Percentiles rank a stretch among this genome's conserved stretches.
These are phyloP conservation scores for Dothiorella sarmentorum DNA, from an alignment of 2,329 filamentous ascomycete genomes.

Conservation along the genomic window DNA sequence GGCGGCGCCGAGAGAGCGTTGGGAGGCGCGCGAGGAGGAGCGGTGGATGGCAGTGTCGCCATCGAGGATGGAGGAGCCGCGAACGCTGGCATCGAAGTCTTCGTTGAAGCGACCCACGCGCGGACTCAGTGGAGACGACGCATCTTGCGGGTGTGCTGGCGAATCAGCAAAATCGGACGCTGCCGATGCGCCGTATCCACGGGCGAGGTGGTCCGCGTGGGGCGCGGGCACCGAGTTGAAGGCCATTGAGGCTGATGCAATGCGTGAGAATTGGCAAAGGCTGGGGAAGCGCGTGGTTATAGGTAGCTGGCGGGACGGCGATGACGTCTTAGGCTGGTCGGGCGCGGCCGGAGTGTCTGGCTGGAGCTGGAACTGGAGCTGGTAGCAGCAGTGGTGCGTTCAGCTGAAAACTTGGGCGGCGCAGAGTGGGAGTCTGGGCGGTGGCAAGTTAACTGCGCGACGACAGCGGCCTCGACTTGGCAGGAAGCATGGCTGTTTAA, in stretches of 20 bases:
- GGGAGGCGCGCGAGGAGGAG: constrained; percentile 57
- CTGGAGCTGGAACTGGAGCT: constrained; percentile 1
- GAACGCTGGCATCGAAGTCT: constrained; percentile 67
- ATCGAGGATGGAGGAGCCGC: constrained; percentile 62
- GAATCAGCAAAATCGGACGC: constrained; percentile 39
- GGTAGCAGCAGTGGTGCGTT: constrained; percentile 6
- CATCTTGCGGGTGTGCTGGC: constrained; percentile 29
- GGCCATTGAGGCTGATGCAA: constrained; percentile 15
- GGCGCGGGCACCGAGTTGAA: constrained; percentile 35
- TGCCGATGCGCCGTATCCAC: constrained; percentile 28
- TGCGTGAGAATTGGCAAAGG: neutral
- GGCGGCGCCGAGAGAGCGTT: constrained; percentile 41
- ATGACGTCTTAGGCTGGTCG: constrained; percentile 9
- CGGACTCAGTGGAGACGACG: constrained; percentile 37
- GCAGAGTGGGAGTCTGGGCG: neutral
- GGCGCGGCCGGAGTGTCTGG: constrained; percentile 5
- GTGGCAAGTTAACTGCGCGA: constrained; percentile 9
- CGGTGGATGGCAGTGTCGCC: constrained; percentile 53
- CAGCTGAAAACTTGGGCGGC: neutral
- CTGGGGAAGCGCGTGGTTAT: constrained; percentile 2
- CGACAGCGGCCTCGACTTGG: neutral
- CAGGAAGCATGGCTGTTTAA: constrained; percentile 5
- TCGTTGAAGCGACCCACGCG: constrained; percentile 60
- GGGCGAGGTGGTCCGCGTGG: constrained; percentile 4
- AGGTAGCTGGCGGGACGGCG: neutral